Evolutionary conservation across 331 rosid species (phyloP).

Genomic region (Cydonia oblonga): DNA sequence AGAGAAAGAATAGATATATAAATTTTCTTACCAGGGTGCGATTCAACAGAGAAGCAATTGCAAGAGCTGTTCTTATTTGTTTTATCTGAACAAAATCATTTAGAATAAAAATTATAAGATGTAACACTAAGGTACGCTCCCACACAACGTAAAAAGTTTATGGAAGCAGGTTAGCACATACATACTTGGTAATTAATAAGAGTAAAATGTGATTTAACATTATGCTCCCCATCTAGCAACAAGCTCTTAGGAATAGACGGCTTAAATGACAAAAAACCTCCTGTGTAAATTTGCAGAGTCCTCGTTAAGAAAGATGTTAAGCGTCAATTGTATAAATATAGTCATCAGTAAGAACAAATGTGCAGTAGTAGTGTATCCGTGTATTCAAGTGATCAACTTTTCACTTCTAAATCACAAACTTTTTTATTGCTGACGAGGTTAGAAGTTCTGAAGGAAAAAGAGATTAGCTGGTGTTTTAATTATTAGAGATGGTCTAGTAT

Average conservation of each 20-base stretch:
- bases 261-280: constrained; percentile 82
- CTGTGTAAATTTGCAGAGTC: constrained; percentile 35
- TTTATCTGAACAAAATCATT: constrained; percentile 54
- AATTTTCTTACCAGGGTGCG: constrained; percentile 79
- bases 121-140: constrained; percentile 2
- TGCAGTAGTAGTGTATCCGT: neutral
- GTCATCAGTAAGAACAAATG: neutral
- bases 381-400: constrained; percentile 3
- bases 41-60: constrained; percentile 76
- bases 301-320: neutral
- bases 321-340: neutral
- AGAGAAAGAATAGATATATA: neutral
- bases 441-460: neutral
- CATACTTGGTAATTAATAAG: constrained; percentile 90
- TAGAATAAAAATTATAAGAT: constrained; percentile 7
- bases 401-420: neutral
- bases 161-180: constrained; percentile 29
- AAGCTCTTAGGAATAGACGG: constrained; percentile 76
- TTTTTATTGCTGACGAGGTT: neutral
- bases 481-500: neutral
- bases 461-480: neutral
- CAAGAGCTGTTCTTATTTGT: constrained; percentile 85
- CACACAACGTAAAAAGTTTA: constrained; percentile 20
- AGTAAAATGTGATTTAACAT: constrained; percentile 60
- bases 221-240: constrained; percentile 60